A percentile compares a stretch with the other conserved stretches of the same genome.
Conservation (phyloP, 108 stramenopile species). For the Skeletonema marinoi region DNA sequence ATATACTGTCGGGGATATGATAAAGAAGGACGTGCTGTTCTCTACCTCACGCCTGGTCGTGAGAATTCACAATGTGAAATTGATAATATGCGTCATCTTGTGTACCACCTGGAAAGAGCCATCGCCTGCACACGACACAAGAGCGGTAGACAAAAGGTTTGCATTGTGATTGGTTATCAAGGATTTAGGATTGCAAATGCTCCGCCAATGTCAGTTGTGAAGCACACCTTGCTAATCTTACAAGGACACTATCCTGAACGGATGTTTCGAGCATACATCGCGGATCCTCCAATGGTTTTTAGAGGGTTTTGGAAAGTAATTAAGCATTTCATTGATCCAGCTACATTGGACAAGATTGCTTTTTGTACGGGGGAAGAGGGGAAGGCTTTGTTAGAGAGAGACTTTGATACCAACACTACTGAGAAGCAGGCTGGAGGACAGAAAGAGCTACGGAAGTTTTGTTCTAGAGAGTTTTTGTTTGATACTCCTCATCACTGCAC, state of each 20-base stretch:
- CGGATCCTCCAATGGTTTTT: constrained; percentile 87
- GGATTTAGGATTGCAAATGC: constrained; percentile 75
- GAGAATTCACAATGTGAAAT: constrained; percentile 83
- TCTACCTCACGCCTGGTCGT: constrained; percentile 83
- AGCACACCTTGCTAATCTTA: constrained; percentile 80
- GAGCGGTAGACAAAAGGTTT: constrained; percentile 74
- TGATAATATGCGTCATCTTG: constrained; percentile 88
- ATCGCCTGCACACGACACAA: constrained; percentile 73
- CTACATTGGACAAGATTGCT: constrained; percentile 85
- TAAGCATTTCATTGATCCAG: constrained; percentile 85
- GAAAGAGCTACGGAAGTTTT: constrained; percentile 43
- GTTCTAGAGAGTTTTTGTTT: constrained; percentile 69
- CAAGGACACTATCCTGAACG: constrained; percentile 92
- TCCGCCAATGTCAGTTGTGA: constrained; percentile 74
- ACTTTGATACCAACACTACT: constrained; percentile 50
- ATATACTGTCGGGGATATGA: constrained; percentile 88
- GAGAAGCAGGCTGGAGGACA: constrained; percentile 72
- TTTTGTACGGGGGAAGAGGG: constrained; percentile 65
- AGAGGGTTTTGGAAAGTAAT: constrained; percentile 84
- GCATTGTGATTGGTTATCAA: constrained; percentile 88
- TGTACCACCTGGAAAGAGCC: constrained; percentile 88
- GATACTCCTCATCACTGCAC: constrained; percentile 60
- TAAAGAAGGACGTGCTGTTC: constrained; percentile 74
- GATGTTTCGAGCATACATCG: constrained; percentile 79
- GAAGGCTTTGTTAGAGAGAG: constrained; percentile 48